Evolutionary conservation across 2,329 filamentous ascomycete genomes (phyloP).

Genomic region (Cordyceps sp.): DNA sequence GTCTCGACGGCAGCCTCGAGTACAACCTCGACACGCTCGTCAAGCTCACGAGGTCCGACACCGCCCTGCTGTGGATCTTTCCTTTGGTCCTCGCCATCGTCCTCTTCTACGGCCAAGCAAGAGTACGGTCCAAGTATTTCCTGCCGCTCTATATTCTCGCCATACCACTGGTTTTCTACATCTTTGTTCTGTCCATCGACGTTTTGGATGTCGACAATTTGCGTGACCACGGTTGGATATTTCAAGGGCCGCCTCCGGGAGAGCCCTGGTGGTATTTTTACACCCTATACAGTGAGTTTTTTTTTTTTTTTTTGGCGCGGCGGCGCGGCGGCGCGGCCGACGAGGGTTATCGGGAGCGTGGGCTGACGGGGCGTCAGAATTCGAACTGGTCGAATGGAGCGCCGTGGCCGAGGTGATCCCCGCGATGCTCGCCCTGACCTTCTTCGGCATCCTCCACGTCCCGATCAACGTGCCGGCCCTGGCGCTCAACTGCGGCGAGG

Average conservation of each 20-base stretch:
- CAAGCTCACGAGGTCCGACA: conserved; percentile 57
- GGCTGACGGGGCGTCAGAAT: conserved; percentile 37
- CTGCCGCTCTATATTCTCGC: conserved; percentile 73
- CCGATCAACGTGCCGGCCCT: conserved; percentile 95
- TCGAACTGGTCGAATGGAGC: conserved; percentile 64
- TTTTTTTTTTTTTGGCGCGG: neutral
- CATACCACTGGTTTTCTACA: conserved; percentile 64
- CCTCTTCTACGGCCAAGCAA: conserved; percentile 61
- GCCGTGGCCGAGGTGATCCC: conserved; percentile 75
- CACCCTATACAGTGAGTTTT: conserved; percentile 66
- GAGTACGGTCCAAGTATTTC: conserved; percentile 67
- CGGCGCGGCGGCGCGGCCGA: neutral
- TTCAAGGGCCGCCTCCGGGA: conserved; percentile 64
- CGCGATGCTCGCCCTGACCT: conserved; percentile 91
- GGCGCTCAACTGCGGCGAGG: conserved; percentile 78
- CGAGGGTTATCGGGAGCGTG: too few relatives aligned
- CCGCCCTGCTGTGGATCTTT: conserved; percentile 66
- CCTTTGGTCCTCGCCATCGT: conserved; percentile 62
- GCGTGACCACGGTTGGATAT: conserved; percentile 73
- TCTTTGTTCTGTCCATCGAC: conserved; percentile 55
- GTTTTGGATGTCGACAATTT: conserved; percentile 49
- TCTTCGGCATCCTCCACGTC: conserved; percentile 93
- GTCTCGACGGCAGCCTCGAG: conserved; percentile 69
- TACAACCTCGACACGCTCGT: conserved; percentile 65
- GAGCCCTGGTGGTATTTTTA: conserved; percentile 98